Base-by-base conservation (phyloP, 371 early-diverging fungal species). In the Ordospora pajunii region DNA sequence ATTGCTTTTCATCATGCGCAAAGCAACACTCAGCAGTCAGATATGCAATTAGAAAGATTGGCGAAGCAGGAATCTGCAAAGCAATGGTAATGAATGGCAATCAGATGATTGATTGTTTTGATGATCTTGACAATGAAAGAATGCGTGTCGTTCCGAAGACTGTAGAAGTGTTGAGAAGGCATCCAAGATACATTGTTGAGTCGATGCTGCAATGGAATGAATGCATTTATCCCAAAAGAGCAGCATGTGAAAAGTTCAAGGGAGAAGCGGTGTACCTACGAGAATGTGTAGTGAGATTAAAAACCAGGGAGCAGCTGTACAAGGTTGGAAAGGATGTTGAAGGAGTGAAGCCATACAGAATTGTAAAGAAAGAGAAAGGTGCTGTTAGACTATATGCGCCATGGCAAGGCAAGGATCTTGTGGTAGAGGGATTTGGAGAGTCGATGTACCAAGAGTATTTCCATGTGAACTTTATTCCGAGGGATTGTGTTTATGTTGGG, bases 141-240 rank as follows among this genome's bases (percentile, higher is more conserved):
- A 27, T 72, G 43, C 52, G 52, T n/a, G 19, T 43, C 40, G 58
- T 81, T 12, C 81, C 81, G 9, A 46, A 14, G 19, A 25, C 66
- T 21, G 2, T 75, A 14, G 53, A 27, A n/a, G 78, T 75, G 62
- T 45, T 81, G 22, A 78, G 66, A 52, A 71, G 63, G 10, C 78
- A 81, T 25, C 81, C 81, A 17, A 40, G 70, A n/a, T 81, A 42
- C 40, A 52, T 58, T 21, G 44, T 70, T 22, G 75, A 81, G 64
- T 42, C 50, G 9, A 17, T 70, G n/a, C 51, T 71, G 6, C 49
- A 21, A 9, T 12, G 19, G 19, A 75, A 72, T 44, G 53, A 73
- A 40, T 66, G 66, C 10, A 66, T 81, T 52, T 73, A 37, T 45
- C 62, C 73, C 4, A 77, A 71, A 69, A 63, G 78, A 64, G 4